phyloP scores from a whole-genome alignment of 768 basidiomycete species.

The Auricularia auricula-judae region DNA sequence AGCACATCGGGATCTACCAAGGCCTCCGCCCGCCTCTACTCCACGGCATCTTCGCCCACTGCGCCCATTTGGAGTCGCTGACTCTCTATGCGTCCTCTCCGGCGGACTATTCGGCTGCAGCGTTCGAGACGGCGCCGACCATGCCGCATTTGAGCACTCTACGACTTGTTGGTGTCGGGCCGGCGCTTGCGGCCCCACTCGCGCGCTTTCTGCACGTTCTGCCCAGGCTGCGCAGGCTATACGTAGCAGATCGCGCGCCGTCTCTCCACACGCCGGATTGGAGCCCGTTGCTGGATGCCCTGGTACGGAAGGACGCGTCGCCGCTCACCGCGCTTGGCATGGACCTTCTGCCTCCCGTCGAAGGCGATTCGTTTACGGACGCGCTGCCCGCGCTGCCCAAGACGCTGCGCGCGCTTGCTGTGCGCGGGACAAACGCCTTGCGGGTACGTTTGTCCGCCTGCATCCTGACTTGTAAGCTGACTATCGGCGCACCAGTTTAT shows the following conservation, averaged over 20 bases:
- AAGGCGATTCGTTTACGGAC: neutral
- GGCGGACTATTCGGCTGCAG: too few relatives aligned
- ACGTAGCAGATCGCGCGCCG: neutral
- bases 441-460: neutral
- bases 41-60: conserved; percentile 15
- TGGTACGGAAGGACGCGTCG: neutral
- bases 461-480: neutral
- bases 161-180: neutral
- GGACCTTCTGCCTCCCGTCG: neutral
- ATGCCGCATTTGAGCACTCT: neutral
- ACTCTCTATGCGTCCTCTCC: neutral
- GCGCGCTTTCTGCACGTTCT: neutral
- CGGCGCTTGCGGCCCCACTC: neutral
- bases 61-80: conserved; percentile 11
- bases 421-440: neutral
- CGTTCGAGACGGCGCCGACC: neutral
- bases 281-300: neutral
- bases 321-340: neutral
- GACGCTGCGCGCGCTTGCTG: neutral
- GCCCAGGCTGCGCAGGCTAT: neutral
- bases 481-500: neutral
- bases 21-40: neutral
- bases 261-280: neutral
- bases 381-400: neutral
- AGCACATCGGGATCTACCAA: neutral